Percentiles rank a stretch among this genome's conserved stretches.
phyloP scores from a whole-genome alignment of 192 early-diverging fungal genomes.

The Podila epicladia region DNA sequence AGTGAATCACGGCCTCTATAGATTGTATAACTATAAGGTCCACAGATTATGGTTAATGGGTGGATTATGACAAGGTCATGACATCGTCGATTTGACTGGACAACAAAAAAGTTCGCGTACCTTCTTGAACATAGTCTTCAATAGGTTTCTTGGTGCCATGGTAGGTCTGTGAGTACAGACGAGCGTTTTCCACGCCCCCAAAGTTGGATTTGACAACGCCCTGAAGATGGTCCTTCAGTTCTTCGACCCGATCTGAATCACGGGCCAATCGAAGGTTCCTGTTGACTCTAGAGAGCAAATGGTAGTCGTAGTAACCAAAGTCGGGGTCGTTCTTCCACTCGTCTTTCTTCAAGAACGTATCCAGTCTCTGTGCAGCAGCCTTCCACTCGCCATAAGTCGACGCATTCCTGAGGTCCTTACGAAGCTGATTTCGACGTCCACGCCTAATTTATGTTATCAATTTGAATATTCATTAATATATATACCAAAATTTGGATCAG shows the following conservation, averaged over 20 bases:
- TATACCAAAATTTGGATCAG: neutral
- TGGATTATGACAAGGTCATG: neutral
- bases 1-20: constrained; percentile 46
- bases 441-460: constrained; percentile 48
- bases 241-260: constrained; percentile 40
- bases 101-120: constrained; percentile 19
- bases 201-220: constrained; percentile 79
- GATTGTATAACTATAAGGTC: constrained; percentile 57
- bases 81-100: neutral
- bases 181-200: constrained; percentile 78
- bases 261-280: constrained; percentile 53
- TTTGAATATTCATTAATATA: no score
- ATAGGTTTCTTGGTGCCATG: constrained; percentile 78
- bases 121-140: constrained; percentile 75
- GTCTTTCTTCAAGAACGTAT: constrained; percentile 71
- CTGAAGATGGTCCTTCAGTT: constrained; percentile 61
- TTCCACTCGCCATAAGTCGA: constrained; percentile 73
- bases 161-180: constrained; percentile 77
- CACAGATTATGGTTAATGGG: neutral
- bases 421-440: constrained; percentile 60
- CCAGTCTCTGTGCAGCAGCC: constrained; percentile 64
- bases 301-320: constrained; percentile 72
- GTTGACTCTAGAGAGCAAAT: constrained; percentile 68
- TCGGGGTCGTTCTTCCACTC: constrained; percentile 72
- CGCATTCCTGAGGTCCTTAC: constrained; percentile 60